Evolutionary conservation across 108 stramenopile genomes (phyloP).

Genomic region (Pseudonitzschia delicatissima): DNA sequence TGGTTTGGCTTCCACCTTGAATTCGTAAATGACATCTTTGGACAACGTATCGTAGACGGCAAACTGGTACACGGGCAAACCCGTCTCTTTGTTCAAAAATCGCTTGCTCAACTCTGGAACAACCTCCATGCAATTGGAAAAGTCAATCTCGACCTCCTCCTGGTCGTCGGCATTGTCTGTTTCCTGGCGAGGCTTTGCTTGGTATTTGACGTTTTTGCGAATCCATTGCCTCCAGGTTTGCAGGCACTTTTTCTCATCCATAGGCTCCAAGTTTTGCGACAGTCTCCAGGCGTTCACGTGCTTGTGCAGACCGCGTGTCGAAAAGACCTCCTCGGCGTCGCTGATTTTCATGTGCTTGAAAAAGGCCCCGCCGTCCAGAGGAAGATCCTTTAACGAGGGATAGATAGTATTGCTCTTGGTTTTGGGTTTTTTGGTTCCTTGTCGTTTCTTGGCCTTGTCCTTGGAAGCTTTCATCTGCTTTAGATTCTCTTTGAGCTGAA

Average conservation of each 20-base stretch:
- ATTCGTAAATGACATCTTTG: slow-evolving; percentile 55
- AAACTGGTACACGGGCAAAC: slow-evolving; percentile 14
- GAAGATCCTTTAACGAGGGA: slow-evolving; percentile 1
- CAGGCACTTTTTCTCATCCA: background rate
- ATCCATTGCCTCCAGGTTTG: background rate
- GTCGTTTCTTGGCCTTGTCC: slow-evolving; percentile 4
- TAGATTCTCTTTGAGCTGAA: background rate
- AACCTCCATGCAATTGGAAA: background rate
- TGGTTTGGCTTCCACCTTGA: slow-evolving; percentile 34
- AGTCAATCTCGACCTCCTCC: background rate
- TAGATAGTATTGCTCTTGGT: background rate
- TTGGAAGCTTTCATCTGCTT: background rate
- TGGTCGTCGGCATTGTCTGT: background rate
- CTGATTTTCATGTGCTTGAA: background rate
- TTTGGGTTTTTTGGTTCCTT: background rate
- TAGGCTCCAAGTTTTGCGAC: background rate
- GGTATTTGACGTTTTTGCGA: background rate
- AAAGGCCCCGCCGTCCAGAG: background rate
- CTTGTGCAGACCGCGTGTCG: background rate
- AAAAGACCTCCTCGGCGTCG: background rate
- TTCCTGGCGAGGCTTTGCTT: background rate
- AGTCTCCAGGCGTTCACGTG: background rate
- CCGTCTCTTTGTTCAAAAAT: background rate
- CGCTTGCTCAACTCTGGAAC: slow-evolving; percentile 2
- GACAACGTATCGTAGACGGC: background rate